Base-by-base conservation (phyloP, 352 stramenopile species). In the Globisporangium nunn region DNA sequence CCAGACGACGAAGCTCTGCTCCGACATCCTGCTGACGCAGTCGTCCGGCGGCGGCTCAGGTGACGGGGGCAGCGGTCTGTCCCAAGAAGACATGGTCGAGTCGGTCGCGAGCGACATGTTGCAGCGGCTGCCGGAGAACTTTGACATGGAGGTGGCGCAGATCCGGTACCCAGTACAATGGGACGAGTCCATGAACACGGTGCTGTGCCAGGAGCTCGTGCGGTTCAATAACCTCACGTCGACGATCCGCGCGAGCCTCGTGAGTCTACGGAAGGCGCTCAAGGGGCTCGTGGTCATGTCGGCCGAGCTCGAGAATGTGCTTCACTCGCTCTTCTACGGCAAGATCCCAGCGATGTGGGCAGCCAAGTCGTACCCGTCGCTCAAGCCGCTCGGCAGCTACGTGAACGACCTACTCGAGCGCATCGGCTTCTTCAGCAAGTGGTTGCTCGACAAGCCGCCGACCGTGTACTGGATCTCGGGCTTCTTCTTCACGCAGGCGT, bases 401-500 rank as follows among this genome's bases (percentile, higher is more conserved):
- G 83, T 97, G 53, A 85, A 69, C 29, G 94, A 98, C 52, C 64
- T 98, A 31, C 66, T 98, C 46, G 86, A 95, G 55, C 85, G 94
- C 15, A 87, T 98, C 49, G 52, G 70, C 6, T 98, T 98, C 56
- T 96, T 97, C 52, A 74, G 73, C 60, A 81, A 84, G 49, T 98
- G 94, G 94, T 66, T 98, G 7, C 65, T 96, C 31, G 74, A 92
- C 52, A 90, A 87, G 18, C 75, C 90, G 12, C 93, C 92, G 4
- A 68, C 78, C 8, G 81, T 96, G 7, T 98, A 95, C 67, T 98
- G 93, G 94, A 83, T 98, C 55, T 95, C 81, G 18, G 91, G 93
- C 0, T 98, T 98, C 66, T 98, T 98, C 71, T 98, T 98, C 73
- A 96, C 94, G 3, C 88, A 98, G 71, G 92, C 93, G 14, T 98